phyloP scores from a whole-genome alignment of 176 grass and related monocot species.

The Avena insularis region DNA sequence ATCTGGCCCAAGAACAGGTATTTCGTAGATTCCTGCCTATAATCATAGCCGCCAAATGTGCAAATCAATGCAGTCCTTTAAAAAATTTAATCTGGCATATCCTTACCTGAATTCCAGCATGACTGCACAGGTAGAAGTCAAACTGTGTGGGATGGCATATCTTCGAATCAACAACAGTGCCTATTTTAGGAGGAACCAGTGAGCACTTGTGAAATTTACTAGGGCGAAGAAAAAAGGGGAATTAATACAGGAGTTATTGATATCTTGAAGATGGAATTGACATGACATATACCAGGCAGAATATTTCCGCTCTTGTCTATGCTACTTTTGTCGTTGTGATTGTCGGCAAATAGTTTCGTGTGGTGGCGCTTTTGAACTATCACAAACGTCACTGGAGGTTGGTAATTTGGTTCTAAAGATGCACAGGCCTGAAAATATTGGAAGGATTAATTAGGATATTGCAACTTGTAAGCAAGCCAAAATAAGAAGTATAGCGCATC shows the following conservation, averaged over 20 bases:
- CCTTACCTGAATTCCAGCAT: conserved; percentile 71
- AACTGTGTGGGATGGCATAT: conserved; percentile 74
- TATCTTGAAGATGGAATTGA: conserved; percentile 8
- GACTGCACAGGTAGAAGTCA: conserved; percentile 73
- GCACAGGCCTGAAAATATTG: conserved; percentile 62
- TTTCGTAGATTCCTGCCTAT: neutral
- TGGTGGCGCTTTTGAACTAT: conserved; percentile 82
- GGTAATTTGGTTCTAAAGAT: conserved; percentile 79
- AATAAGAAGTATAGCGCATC: neutral
- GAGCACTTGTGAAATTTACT: neutral
- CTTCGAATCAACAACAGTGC: conserved; percentile 73
- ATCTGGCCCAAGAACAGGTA: conserved; percentile 30
- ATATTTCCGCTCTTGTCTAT: conserved; percentile 80
- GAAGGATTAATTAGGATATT: neutral
- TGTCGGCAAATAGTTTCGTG: conserved; percentile 71
- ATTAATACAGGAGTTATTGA: neutral
- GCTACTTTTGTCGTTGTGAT: conserved; percentile 71
- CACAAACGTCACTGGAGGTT: conserved; percentile 76
- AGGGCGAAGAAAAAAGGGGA: neutral
- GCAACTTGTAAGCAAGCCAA: neutral
- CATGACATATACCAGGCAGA: conserved; percentile 52
- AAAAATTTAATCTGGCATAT: neutral
- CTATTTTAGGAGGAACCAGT: conserved; percentile 25
- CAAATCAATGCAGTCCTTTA: neutral
- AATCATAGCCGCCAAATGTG: neutral